Conservation (phyloP, 2,329 filamentous ascomycete genomes). For the Ophiostoma sp. region DNA sequence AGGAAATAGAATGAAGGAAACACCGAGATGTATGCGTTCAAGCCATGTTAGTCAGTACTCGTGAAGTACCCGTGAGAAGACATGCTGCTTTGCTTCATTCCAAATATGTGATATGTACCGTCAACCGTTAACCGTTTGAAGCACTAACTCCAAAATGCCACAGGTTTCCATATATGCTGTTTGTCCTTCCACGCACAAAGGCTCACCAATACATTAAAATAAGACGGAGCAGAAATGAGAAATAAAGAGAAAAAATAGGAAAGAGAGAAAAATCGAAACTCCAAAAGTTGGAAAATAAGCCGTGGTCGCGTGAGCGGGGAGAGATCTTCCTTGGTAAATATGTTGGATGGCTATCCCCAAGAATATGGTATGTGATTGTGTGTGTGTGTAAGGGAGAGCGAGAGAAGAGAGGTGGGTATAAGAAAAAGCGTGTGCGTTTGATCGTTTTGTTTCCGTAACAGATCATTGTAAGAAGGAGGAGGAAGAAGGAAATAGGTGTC, state of each 20-base stretch:
- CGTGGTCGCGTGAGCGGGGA: slow-evolving; percentile 25
- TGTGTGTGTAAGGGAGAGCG: neutral
- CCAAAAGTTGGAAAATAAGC: neutral
- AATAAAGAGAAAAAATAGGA: neutral
- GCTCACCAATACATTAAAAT: neutral
- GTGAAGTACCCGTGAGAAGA: neutral
- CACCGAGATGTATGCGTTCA: neutral
- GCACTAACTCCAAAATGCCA: slow-evolving; percentile 19
- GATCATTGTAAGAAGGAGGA: slow-evolving; percentile 12
- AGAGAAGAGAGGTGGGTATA: neutral
- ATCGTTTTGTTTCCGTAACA: slow-evolving; percentile 16
- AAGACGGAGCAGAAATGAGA: neutral
- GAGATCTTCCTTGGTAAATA: slow-evolving; percentile 24
- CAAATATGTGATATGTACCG: slow-evolving; percentile 13
- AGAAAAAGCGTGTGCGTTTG: slow-evolving; percentile 17
- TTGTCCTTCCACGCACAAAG: neutral
- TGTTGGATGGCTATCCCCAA: slow-evolving; percentile 15
- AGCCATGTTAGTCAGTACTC: neutral
- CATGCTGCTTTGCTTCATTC: neutral
- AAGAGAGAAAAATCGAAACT: neutral
- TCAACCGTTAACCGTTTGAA: slow-evolving; percentile 15
- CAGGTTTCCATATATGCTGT: slow-evolving; percentile 9
- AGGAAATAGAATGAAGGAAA: neutral
- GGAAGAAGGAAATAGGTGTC: neutral
- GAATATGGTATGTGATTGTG: slow-evolving; percentile 8